Conservation (phyloP, 352 stramenopile genomes). For the Elongisporangium undulatum region DNA sequence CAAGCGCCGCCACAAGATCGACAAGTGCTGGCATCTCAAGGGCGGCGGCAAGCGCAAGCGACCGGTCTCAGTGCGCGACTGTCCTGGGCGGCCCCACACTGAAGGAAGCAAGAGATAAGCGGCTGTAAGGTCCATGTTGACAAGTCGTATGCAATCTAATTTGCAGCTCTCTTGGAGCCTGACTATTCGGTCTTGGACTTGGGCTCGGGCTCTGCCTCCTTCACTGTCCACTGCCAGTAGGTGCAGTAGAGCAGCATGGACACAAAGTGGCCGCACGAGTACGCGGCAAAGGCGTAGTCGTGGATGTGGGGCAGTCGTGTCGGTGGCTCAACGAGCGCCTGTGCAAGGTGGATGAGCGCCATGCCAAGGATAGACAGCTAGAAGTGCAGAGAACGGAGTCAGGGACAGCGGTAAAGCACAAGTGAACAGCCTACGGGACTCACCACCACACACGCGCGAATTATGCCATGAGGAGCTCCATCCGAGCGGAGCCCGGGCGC, state of each 20-base stretch:
- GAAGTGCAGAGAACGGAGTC: not conserved
- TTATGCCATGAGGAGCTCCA: conserved; percentile 22
- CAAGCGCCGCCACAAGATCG: not conserved
- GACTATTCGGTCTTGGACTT: not conserved
- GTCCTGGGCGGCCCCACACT: not conserved
- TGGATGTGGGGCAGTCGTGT: conserved; percentile 75
- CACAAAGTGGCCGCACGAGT: conserved; percentile 76
- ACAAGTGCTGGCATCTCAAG: not conserved
- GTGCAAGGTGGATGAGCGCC: conserved; percentile 46
- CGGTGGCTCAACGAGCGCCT: conserved; percentile 40
- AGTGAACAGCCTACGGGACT: not conserved
- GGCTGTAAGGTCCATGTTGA: too few species aligned
- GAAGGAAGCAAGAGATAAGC: not conserved
- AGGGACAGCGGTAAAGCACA: not conserved
- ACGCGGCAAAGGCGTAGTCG: conserved; percentile 80
- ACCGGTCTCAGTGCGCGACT: not conserved
- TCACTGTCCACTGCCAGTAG: conserved; percentile 76
- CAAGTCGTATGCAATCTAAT: not conserved
- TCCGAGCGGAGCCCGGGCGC: conserved; percentile 36
- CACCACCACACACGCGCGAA: conserved; percentile 35
- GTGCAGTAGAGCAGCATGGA: conserved; percentile 71
- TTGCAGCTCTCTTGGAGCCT: not conserved
- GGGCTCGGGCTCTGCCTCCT: not conserved
- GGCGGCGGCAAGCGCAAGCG: not conserved
- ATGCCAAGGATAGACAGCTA: conserved; percentile 44